A percentile compares a stretch with the other conserved stretches of the same genome.
These are phyloP conservation scores for Amanita exitialis DNA, from an alignment of 768 basidiomycete species.

Conservation along the genomic window DNA sequence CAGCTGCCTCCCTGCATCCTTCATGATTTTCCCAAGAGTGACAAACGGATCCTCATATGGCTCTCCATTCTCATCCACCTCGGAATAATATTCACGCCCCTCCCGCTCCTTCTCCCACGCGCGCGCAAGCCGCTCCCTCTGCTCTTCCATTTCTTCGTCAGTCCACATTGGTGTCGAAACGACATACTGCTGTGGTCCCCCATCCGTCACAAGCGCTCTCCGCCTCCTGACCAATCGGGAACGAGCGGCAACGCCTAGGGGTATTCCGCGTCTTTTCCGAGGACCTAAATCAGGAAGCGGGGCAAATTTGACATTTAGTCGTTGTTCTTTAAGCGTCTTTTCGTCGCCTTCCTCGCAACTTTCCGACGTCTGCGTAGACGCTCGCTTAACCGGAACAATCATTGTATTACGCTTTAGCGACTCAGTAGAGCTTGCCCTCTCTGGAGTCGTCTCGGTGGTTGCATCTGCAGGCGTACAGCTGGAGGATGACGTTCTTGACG, in stretches of 20 bases:
- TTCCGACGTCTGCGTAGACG: not conserved
- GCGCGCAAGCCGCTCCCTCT: conserved; percentile 15
- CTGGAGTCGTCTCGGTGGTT: not conserved
- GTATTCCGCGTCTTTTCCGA: conserved; percentile 34
- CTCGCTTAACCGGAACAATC: not conserved
- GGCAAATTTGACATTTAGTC: conserved; percentile 42
- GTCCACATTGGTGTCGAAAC: conserved; percentile 25
- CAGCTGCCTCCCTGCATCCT: conserved; percentile 36
- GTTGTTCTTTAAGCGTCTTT: conserved; percentile 5
- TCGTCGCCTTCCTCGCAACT: not conserved
- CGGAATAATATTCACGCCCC: conserved; percentile 10
- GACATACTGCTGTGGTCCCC: not conserved
- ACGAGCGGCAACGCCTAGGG: conserved; percentile 46
- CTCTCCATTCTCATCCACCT: conserved; percentile 9
- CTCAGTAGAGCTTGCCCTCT: not conserved
- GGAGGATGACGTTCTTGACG: conserved; percentile 1
- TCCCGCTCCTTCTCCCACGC: conserved; percentile 10
- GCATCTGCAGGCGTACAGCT: not conserved
- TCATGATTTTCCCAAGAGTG: conserved; percentile 40
- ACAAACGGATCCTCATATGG: conserved; percentile 36
- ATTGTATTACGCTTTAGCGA: not conserved
- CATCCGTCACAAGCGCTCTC: conserved; percentile 13
- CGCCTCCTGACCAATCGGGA: conserved; percentile 28
- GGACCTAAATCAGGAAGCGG: conserved; percentile 46
- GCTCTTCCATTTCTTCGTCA: conserved; percentile 26